Percentiles rank a stretch among this genome's conserved stretches.
Conservation (phyloP, 306 rosid species). For the Canavalia ensiformis region DNA sequence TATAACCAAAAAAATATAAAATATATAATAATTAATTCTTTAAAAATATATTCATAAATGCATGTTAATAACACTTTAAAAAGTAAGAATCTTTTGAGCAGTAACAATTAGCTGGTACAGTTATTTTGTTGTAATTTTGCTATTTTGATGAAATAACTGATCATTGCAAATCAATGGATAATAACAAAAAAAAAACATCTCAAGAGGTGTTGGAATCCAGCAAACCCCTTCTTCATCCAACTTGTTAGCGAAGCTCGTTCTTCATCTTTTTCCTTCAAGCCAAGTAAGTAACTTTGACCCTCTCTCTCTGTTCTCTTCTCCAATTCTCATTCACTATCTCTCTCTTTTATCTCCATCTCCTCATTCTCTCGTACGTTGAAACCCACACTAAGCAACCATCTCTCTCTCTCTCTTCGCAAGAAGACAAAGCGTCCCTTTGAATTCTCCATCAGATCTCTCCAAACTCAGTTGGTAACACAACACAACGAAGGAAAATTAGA, state of each 20-base stretch:
- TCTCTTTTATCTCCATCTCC: neutral
- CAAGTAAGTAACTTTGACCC: conserved; percentile 45
- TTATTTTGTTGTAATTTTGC: neutral
- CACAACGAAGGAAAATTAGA: neutral
- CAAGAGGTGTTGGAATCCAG: conserved; percentile 29
- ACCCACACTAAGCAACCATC: conserved; percentile 43
- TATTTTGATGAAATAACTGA: neutral
- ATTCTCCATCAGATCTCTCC: conserved; percentile 53
- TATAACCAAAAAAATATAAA: no score
- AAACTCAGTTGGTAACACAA: conserved; percentile 11
- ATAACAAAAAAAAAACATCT: conserved; percentile 32
- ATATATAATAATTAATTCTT: no score
- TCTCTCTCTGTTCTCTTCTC: conserved; percentile 30
- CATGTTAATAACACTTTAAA: no score
- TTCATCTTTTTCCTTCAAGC: conserved; percentile 35
- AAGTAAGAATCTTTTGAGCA: no score
- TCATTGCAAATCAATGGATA: neutral
- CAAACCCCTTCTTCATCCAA: conserved; percentile 2
- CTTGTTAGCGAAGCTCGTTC: conserved; percentile 40
- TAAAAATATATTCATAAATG: no score
- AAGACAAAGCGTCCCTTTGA: conserved; percentile 55
- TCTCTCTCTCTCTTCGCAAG: neutral
- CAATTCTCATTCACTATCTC: neutral
- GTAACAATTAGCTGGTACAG: neutral
- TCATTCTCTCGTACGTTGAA: conserved; percentile 17